Base-by-base conservation (phyloP, 331 rosid genomes). In the Pyracantha coccinea region DNA sequence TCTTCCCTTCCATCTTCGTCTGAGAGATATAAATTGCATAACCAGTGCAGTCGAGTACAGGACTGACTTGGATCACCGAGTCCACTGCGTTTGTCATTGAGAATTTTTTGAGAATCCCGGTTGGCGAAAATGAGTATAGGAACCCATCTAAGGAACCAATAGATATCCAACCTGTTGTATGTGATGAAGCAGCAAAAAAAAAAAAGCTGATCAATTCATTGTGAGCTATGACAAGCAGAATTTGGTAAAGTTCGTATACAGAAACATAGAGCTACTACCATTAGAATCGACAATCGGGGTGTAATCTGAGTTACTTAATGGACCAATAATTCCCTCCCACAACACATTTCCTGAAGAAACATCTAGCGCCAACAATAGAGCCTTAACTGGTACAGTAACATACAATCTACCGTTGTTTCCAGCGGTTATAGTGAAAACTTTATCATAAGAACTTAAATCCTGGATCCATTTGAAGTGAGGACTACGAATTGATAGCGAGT, bases 31-130 rank as follows among this genome's bases (percentile, higher is more conserved):
- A 90, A 60, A 92, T 68, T 60, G 91, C 91, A 86, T 63, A 88
- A 79, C 97, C 94, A 28, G 92, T 88, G 86, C 97, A 92, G 76
- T 90, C 94, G 64, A 90, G 92, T 50, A 80, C 55, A 70, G 96
- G 91, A 74, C 73, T 72, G 70, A 82, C 91, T 87, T 85, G 96
- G 80, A 90, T 76, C 61, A 84, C 87, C 47, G 77, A 72, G 63
- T 87, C 79, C 21, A 67, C 68, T 1, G 81, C 54, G 64, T 82
- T 65, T 74, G 52, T 69, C 83, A 89, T 88, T 7, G 91, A 87
- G 78, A 92, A 87, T 85, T 87, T 90, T 80, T 82, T 80, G 24
- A 88, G 89, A 59, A 72, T 54, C 68, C 96, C 96, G 10, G 83
- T 75, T 9, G 94, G 94, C n/a, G 97, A 92, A 85, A 88, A 87